phyloP scores from a whole-genome alignment of 495 filamentous ascomycete genomes.

The Daldinia loculata region DNA sequence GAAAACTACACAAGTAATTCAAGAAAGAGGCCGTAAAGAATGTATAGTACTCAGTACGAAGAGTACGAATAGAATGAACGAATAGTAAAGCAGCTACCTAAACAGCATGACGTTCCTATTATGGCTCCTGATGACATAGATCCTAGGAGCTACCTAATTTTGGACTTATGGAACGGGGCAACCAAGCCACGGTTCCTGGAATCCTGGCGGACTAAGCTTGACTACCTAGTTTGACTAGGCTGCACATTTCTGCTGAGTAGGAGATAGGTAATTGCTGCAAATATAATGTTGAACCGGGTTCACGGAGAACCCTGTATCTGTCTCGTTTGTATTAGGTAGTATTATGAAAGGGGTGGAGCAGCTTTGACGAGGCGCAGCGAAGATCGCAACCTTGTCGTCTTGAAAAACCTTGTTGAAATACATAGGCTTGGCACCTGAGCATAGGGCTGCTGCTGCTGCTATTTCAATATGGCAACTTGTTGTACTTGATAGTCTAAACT shows the following conservation, averaged over 20 bases:
- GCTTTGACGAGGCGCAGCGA: conserved; percentile 28
- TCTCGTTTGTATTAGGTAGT: not conserved
- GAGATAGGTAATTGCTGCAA: conserved; percentile 3
- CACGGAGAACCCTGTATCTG: conserved; percentile 31
- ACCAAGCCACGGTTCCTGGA: conserved; percentile 29
- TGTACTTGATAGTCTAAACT: not conserved
- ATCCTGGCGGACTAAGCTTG: conserved; percentile 20
- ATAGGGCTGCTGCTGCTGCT: conserved; percentile 32
- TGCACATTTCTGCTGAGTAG: conserved; percentile 16
- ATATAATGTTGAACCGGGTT: conserved; percentile 17
- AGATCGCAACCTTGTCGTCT: conserved; percentile 26
- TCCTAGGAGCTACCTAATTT: conserved; percentile 31
- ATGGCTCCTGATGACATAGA: conserved; percentile 30
- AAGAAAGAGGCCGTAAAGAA: conserved; percentile 7
- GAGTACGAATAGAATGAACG: conserved; percentile 5
- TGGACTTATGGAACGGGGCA: conserved; percentile 36
- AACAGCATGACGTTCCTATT: conserved; percentile 6
- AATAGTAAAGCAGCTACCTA: conserved; percentile 17
- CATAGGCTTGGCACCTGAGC: conserved; percentile 28
- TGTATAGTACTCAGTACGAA: not conserved
- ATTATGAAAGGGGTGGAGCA: conserved; percentile 28
- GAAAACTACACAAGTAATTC: conserved; percentile 10
- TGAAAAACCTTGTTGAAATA: conserved; percentile 19
- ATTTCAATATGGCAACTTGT: not conserved
- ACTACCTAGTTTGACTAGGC: conserved; percentile 8